Evolutionary conservation across 1,284 basidiomycete species (phyloP), one percentile per base, ranked within the genome.

Genomic region (Apiotrichum siamense): DNA sequence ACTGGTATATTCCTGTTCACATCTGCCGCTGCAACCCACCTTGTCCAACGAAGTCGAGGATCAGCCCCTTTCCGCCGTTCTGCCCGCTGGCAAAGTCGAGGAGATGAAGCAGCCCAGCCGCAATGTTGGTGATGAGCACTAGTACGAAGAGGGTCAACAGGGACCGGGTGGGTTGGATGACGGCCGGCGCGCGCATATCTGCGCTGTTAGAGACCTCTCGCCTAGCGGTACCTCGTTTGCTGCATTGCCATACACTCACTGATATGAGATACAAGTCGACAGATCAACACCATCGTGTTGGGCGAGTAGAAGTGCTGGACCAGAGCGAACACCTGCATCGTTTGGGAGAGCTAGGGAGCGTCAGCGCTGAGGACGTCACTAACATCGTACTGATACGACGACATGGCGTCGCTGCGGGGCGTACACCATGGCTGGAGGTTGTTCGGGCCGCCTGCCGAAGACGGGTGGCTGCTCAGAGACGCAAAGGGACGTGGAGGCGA

Each of bases 21-120:
- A 18, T n/a, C n/a, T n/a, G 21, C 21, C 5, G 15, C 18, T 17
- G 17, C 4, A 26, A 64, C 66, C 47, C 51, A 71, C 70, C 54
- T 47, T 72, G 66, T 3, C 71, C 71, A 2, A 72, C 63, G 46
- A 73, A 73, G 46, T 73, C 71, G 27, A 73, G 55, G 20, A 73
- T 53, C 29, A 72, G 15, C 3, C 66, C 65, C 42, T 66, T 68
- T 7, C 60, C 27, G 11, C 61, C 62, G 47, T 61, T 59, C 58
- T 58, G 54, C 1, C 62, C 65, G 3, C 56, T 52, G 7, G 48
- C 49, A 49, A 66, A 63, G 44, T 70, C 69, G 13, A 71, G 48
- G 11, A 67, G 23, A 46, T 73, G 71, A 15, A 73, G 55, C 15
- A 67, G 52, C 2, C 40, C 58, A 4, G 63, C 65, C 17, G 58